These are phyloP conservation scores for Vigna reflexopilosa DNA, from an alignment of 306 rosid genomes.

Conservation along the genomic window DNA sequence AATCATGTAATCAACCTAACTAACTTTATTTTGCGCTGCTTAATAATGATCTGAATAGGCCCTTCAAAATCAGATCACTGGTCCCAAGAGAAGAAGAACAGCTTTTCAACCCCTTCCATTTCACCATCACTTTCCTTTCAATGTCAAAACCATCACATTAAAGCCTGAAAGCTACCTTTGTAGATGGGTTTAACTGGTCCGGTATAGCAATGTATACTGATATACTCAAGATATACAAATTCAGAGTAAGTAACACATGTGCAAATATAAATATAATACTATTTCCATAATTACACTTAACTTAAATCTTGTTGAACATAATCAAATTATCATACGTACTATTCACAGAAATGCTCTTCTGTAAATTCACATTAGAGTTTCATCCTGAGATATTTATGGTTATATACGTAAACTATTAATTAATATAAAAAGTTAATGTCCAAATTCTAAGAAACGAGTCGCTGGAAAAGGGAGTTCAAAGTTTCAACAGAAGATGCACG, in stretches of 20 bases:
- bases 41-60: slow-evolving; percentile 15
- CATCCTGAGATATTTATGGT: too few species aligned
- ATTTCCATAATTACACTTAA: too few species aligned
- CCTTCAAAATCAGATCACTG: slow-evolving; percentile 36
- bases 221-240: too few species aligned
- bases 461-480: slow-evolving; percentile 27
- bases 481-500: slow-evolving; percentile 43
- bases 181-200: not conserved
- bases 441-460: not conserved
- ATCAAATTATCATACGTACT: too few species aligned
- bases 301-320: too few species aligned
- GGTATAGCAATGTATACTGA: too few species aligned
- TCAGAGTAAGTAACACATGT: too few species aligned
- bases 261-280: too few species aligned
- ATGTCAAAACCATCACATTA: not conserved
- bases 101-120: not conserved
- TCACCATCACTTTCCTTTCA: slow-evolving; percentile 33
- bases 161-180: slow-evolving; percentile 17
- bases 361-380: too few species aligned
- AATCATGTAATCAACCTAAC: slow-evolving; percentile 43
- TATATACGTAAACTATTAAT: too few species aligned
- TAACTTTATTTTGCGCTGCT: slow-evolving; percentile 36
- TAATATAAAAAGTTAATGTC: too few species aligned
- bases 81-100: not conserved
- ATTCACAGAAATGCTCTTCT: too few species aligned